phyloP scores from a whole-genome alignment of 1,284 basidiomycete species.

The Heterobasidion occidentale region DNA sequence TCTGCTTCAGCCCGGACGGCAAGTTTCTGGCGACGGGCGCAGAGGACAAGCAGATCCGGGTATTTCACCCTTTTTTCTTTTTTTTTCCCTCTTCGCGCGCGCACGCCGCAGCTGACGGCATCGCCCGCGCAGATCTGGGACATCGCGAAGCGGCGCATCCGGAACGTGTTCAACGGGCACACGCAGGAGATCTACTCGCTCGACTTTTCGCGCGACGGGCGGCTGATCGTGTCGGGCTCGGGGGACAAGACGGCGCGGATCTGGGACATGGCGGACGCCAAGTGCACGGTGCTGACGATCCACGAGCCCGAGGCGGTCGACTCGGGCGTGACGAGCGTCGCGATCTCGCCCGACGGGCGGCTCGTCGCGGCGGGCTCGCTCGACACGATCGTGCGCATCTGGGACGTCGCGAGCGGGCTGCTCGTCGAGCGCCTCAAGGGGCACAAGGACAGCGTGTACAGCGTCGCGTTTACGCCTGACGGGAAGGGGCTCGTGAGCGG shows the following conservation, averaged over 20 bases:
- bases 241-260: conserved; percentile 81
- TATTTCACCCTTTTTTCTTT: conserved; percentile 23
- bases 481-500: conserved; percentile 63
- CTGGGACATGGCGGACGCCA: conserved; percentile 69
- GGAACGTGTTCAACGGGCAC: conserved; percentile 72
- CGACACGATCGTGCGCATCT: conserved; percentile 70
- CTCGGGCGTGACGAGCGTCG: conserved; percentile 60
- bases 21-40: conserved; percentile 63
- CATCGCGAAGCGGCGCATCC: conserved; percentile 63
- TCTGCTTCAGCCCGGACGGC: conserved; percentile 64
- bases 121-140: conserved; percentile 64
- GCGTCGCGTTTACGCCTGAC: conserved; percentile 70
- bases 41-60: conserved; percentile 63
- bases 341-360: conserved; percentile 61
- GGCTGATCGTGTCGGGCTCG: conserved; percentile 74
- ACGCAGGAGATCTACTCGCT: conserved; percentile 86
- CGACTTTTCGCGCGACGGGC: conserved; percentile 73
- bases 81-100: background rate
- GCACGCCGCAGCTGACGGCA: background rate
- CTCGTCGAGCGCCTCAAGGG: conserved; percentile 65
- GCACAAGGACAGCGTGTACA: conserved; percentile 73
- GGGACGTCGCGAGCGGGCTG: conserved; percentile 61
- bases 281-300: conserved; percentile 31
- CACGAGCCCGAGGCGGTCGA: conserved; percentile 38
- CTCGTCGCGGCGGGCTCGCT: conserved; percentile 66